A percentile compares a stretch with the other conserved stretches of the same genome.
Conservation (phyloP, 176 grass and related monocot species). For the Musa beccarii region DNA sequence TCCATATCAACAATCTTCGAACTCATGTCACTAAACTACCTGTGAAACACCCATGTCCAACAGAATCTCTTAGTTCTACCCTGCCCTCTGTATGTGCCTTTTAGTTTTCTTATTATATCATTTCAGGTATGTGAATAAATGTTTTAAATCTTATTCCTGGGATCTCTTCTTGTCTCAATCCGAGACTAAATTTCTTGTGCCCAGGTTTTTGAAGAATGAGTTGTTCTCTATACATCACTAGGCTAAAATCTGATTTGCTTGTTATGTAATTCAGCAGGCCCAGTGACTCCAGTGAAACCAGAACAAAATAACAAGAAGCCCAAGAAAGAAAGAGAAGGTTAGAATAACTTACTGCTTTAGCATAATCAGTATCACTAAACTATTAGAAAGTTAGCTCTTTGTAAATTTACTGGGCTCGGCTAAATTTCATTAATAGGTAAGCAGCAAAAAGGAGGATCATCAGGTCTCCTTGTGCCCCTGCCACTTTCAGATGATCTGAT, state of each 20-base stretch:
- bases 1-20: not conserved
- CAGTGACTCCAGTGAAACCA: conserved; percentile 40
- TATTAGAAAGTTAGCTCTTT: conserved; percentile 16
- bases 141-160: not conserved
- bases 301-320: conserved; percentile 54
- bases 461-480: conserved; percentile 67
- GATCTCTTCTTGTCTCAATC: not conserved
- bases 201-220: not conserved
- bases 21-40: not conserved
- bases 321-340: conserved; percentile 94
- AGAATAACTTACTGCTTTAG: conserved; percentile 10
- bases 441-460: conserved; percentile 57
- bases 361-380: conserved; percentile 8
- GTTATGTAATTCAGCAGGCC: conserved; percentile 33
- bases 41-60: not conserved
- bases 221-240: not conserved
- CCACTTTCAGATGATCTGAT: conserved; percentile 76
- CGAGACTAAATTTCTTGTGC: no score
- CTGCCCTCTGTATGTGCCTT: no score
- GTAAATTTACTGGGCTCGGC: conserved; percentile 16
- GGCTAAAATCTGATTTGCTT: conserved; percentile 6
- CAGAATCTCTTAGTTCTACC: not conserved
- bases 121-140: not conserved
- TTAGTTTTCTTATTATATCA: no score
- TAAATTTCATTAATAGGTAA: conserved; percentile 44